Base-by-base conservation (phyloP, 495 filamentous ascomycete species). In the Penicillium bovifimosum region DNA sequence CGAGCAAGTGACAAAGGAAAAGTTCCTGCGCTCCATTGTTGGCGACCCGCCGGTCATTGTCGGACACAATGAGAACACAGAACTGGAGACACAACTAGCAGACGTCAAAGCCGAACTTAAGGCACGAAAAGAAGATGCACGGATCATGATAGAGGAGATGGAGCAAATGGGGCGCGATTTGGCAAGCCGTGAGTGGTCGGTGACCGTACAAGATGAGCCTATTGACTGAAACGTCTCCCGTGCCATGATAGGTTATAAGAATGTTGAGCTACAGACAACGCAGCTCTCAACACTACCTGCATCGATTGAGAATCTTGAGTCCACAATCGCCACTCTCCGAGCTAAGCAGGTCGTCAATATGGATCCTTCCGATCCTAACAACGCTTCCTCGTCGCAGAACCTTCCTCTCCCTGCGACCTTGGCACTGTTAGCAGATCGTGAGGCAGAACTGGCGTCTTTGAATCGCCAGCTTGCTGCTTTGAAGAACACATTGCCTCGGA, bases 11-110 rank as follows among this genome's bases (percentile, higher is more conserved):
- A 95, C 86, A 66, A 96, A 96, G 76, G 92, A 97, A 58, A 93
- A 96, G 69, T 82, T 86, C 60, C 80, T 96, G 50, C 93, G 95
- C 73, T 88, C 90, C 54, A 96, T 96, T 73, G 89, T 92, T 14
- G 87, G 86, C 57, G 90, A 96, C 49, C 88, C 90, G 32, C 92
- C 91, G 1, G 76, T 89, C 11, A 83, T 96, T 35, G 86, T 95
- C 50, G 86, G 85, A 13, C 80, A 85, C 38, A 78, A 85, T 58
- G 90, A 96, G 55, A 96, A 95, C 65, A 78, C 85, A 14, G 85
- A 87, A 47, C 74, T 96, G 28, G 91, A 96, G 65, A 77, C 74
- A 38, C 68, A 81, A 52, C 78, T 96, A 26, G 74, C 76, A 5
- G 79, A 75, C 18, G 83, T 86, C 18, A 97, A 98, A 55, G 83